Evolutionary conservation across 2,329 filamentous ascomycete genomes (phyloP), one percentile per base, ranked within the genome.

Genomic region (Phoma herbarum): DNA sequence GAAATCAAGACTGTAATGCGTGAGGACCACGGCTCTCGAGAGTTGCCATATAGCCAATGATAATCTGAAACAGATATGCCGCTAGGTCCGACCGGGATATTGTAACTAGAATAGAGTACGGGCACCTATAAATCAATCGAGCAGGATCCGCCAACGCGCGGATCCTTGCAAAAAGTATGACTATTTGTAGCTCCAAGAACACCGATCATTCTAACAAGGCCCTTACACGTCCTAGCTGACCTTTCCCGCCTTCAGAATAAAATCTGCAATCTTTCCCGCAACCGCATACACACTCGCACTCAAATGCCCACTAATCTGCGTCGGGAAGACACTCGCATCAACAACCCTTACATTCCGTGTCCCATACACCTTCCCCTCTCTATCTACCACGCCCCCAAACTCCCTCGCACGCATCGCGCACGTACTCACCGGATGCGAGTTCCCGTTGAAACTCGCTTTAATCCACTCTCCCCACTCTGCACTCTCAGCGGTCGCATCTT

Each of bases 261-360:
- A 35, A 53, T 75, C 72, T 5, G 65, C 67, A 44, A 75, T 71
- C 61, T 65, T 77, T 45, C 75, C 75, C 22, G 76, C 76, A 58
- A 78, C 59, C 16, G 76, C 76, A 61, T 78, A 78, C 1, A 79
- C 65, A n/a, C 66, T 77, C 9, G 67, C 64, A 37, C 63, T 72
- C 52, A 77, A 56, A 71, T 78, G 75, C 16, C 74, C 76, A 31
- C 68, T 69, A 11, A 76, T 69, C 53, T 77, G 71, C 54, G 65
- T 67, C 6, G 72, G 71, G n/a, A 78, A 59, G 1, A 75, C 60
- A 42, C 74, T 75, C n/a, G 75, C 75, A 71, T 78, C 75, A 6
- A 73, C 73, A 1, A 78, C 71, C 33, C 76, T 67, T n/a, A 78
- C 68, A 45, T 76, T 76, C 9, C 46, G 33, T 12, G 67, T 69